Base-by-base conservation (phyloP, 495 filamentous ascomycete genomes). In the Extremus antarcticus region DNA sequence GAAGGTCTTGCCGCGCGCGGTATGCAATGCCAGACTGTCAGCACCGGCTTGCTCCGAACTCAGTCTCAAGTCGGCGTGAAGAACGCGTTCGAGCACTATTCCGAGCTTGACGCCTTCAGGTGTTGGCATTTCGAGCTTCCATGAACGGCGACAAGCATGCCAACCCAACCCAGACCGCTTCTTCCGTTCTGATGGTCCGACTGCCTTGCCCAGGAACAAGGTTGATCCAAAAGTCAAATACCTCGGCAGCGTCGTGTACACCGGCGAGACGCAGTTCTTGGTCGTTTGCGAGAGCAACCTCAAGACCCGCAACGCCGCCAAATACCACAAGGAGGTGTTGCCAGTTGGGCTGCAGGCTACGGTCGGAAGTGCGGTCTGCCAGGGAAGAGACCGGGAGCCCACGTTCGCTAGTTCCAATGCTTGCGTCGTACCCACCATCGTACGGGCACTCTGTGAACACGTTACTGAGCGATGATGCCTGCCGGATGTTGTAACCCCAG, bases 181-280 rank as follows among this genome's bases (percentile, higher is more conserved):
- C 87, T 53, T 90, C 87, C 2, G 84, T 89, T 61, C 84, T 70
- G 53, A 90, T 88, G 1, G 81, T 86, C 59, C 86, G 72, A 62
- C 83, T 88, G 0, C 86, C 87, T 63, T 90, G 85, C 1, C 79
- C 79, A 1, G 85, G 85, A 57, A 82, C 72, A 0, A 87, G 70
- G 63, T 91, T 84, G 17, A 91, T 74, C 85, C 85, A 90, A 50
- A 78, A 69, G 66, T 91, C 87, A 65, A 91, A 91, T 53, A 87
- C 63, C 57, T 84, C 79, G 50, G 72, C 77, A 19, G 78, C 76
- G 35, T 76, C 71, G 22, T 72, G 67, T 19, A 76, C 76, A 10
- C 70, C 73, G 22, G 70, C 66, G 2, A 15, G 32, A 25, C 32
- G 17, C 51, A 90, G 66, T 40, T 81, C 75, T 1, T 67, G 64